Base-by-base conservation (phyloP, 306 rosid genomes). In the Prunus kanzakura region DNA sequence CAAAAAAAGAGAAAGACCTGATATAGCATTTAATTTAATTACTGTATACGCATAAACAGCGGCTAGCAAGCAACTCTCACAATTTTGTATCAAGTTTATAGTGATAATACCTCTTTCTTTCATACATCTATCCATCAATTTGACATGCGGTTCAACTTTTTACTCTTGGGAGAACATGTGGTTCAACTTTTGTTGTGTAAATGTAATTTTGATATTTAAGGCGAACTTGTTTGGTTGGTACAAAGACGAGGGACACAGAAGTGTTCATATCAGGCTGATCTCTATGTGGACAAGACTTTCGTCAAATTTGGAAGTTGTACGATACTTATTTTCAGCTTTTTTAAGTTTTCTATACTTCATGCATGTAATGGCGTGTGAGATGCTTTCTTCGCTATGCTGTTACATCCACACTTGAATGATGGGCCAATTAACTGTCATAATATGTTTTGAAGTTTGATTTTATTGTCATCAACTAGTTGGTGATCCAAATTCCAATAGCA, bases 1-100 rank as follows among this genome's bases (percentile, higher is more conserved):
- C 82, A 35, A 68, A 85, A 83, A 68, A 90, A 67, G 81, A 82
- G 73, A 29, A 81, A 80, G 68, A 45, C 77, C 49, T 73, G 12
- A 73, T 11, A 3, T 73, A 52, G 12, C 74, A 30, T 4, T 29
- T 18, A 4, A 61, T 8, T 63, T 15, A 20, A 64, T 16, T 64
- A 30, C 16, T 64, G 14, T 64, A 11, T 32, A 30, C 13, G 18
- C 68, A 15, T 11, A 10, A 15, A 12, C 52, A 38, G 43, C 43
- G 9, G 29, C 62, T n/a, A 23, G 35, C 18, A 23, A 23, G 18
- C 64, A 23, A 58, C 64, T 58, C 64, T 43, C 38, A 27, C 68
- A 64, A 27, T 64, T 72, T 41, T 57, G 67, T 56, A 13, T 56
- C 66, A 64, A 64, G 22, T 16, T 16, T 63, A 60, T 23, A 63